Base-by-base conservation (phyloP, 2,329 filamentous ascomycete genomes). In the Hirsutella rhossiliensis region DNA sequence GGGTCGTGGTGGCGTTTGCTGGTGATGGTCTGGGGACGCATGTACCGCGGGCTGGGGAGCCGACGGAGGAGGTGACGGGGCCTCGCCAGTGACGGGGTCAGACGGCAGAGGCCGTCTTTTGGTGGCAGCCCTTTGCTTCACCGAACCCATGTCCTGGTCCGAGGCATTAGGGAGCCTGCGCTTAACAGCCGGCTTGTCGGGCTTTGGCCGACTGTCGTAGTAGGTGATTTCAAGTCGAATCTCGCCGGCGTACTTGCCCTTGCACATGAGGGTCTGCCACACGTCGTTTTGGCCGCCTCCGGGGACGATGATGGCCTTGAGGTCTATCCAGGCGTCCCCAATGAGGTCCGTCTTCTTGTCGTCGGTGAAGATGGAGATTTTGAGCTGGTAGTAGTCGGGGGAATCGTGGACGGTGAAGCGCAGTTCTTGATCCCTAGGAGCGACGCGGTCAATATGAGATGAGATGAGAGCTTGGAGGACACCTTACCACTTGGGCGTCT, bases 321-420 rank as follows among this genome's bases (percentile, higher is more conserved):
- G 72, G 57, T 86, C 84, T 46, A 97, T 78, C 82, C 87, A 96
- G 7, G 86, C 81, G 64, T 98, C 92, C 51, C 92, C 92, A 55
- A 98, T 96, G 51, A 98, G 65, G 53, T 98, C 92, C 0, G 90
- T 97, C 68, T 84, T 94, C 69, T 96, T 97, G 66, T 98, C 92
- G 57, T 98, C 92, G 60, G 95, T 96, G 68, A 98, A 98, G 6
- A 97, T 78, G 3, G 90, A 96, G 15, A 97, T 75, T 62, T 98
- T 98, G 45, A 98, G 75, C 60, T 89, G 87, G 65, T 87, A 88
- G 69, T 98, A 98, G 65, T 98, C 92, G 17, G 88, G 82, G 15
- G 88, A 96, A 58, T 97, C 89, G 72, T 96, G 90, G 15, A 98
- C 92, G 38, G 79, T 87, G 60, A 97, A 98, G 48, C 92, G 87